These are phyloP conservation scores for Cryptosporidium ubiquitum DNA, from an alignment of 169 alveolate species.

Conservation along the genomic window DNA sequence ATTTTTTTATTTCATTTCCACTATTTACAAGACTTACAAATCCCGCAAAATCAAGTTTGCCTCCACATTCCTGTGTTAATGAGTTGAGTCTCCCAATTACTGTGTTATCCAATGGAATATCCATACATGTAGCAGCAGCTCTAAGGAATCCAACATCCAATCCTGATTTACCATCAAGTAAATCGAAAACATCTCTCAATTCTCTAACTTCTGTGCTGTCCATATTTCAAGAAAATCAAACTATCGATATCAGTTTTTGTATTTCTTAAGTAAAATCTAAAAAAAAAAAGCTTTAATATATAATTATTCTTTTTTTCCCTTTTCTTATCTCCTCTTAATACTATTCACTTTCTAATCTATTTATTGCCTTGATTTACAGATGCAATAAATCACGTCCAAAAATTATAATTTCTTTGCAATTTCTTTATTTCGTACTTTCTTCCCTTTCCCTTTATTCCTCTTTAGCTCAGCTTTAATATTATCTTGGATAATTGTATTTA, in stretches of 20 bases:
- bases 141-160: slow-evolving; percentile 62
- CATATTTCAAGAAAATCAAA: background rate
- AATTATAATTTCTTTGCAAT: no score
- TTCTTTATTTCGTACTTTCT: no score
- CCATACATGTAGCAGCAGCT: slow-evolving; percentile 74
- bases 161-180: slow-evolving; percentile 67
- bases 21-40: slow-evolving; percentile 61
- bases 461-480: background rate
- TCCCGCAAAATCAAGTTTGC: slow-evolving; percentile 72
- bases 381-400: background rate
- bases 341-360: background rate
- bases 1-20: slow-evolving; percentile 46
- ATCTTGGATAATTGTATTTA: background rate
- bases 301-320: background rate
- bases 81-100: slow-evolving; percentile 69
- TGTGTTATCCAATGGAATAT: slow-evolving; percentile 61
- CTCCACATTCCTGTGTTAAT: slow-evolving; percentile 68
- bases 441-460: background rate
- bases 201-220: slow-evolving; percentile 69
- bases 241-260: background rate
- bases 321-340: background rate
- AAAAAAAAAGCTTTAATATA: background rate
- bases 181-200: slow-evolving; percentile 65
- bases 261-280: background rate
- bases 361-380: background rate